Evolutionary conservation across 441 rosid genomes (phyloP), one percentile per base, ranked within the genome.

Genomic region (Aquilaria agallochum): DNA sequence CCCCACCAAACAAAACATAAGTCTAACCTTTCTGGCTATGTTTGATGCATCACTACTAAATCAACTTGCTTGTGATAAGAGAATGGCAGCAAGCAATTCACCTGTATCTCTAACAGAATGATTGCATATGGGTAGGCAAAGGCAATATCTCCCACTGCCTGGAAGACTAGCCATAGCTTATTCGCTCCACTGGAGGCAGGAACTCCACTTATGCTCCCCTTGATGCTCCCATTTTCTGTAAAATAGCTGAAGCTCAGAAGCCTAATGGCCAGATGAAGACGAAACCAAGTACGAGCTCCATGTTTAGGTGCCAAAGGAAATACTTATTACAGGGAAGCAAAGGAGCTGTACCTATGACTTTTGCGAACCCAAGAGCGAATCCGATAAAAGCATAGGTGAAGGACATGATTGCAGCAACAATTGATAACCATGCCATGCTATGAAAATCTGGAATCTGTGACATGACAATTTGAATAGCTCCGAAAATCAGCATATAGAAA

Each of bases 21-120:
- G 11, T 40, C 62, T 61, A 49, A 56, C 32, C 67, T 59, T 30
- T 49, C n/a, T 58, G 31, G 20, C 50, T 56, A 34, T 6, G 40
- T 34, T 46, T 45, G 9, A 11, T 13, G 48, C 40, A 12, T 9
- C 32, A 42, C 11, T 33, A 15, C 32, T 42, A 56, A 46, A 36
- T 52, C 49, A 30, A 6, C 11, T 31, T 36, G 42, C 42, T 36
- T 36, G 42, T 36, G 42, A 36, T 14, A 33, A 45, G 60, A 56
- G 59, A 8, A 27, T 44, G 42, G 50, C 33, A 51, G 50, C n/a
- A 56, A 27, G 50, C n/a, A 56, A 27, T 27, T 70, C 48, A 85
- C 96, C 96, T 91, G 91, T 64, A 92, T 92, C 72, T 91, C 96
- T 14, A 91, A 74, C 59, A 89, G 81, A 68, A 91, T 82, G 53